Base-by-base conservation (phyloP, 108 stramenopile species). In the Nitzschia sp. region DNA sequence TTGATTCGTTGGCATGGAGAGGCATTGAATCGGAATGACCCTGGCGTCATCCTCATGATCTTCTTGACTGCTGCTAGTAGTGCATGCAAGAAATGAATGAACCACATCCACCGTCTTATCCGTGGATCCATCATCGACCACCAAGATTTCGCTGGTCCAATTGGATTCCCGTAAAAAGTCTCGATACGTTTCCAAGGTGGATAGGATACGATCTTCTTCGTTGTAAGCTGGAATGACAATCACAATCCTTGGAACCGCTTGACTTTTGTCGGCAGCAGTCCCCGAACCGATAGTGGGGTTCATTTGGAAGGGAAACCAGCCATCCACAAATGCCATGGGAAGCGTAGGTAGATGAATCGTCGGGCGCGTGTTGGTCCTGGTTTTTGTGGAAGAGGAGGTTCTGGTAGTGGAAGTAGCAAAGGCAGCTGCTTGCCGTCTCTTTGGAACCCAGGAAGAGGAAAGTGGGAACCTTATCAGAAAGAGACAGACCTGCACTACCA, bases 211-310 rank as follows among this genome's bases (percentile, higher is more conserved):
- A 64, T 78, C 19, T 35, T 53, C 71, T 71, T 93, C 92, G 73
- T 93, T 93, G 66, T 82, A 93, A 0, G 92, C 92, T 33, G 92
- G 92, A 29, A 93, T 71, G 33, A 93, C 56, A 25, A 93, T 74
- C 11, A 86, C 85, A 23, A 92, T 53, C 31, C 42, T 49, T n/a
- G 64, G 70, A 62, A n/a, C 21, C n/a, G 30, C 36, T 21, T 51
- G 4, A 23, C 49, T 23, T n/a, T n/a, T n/a, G 49, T 51, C 49
- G 19, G 11, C 4, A 5, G 11, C 49, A 51, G 21, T 19, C 13
- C 21, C 18, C 4, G 11, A 19, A 9, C 8, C 11, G 49, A 23
- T 51, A 5, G 49, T 4, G n/a, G n/a, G n/a, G n/a, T n/a, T n/a
- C 4, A 4, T 17, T 21, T 51, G 49, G 21, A 51, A 51, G 4